These are phyloP conservation scores for Tuber calosporum DNA, from an alignment of 495 filamentous ascomycete species.

Conservation along the genomic window DNA sequence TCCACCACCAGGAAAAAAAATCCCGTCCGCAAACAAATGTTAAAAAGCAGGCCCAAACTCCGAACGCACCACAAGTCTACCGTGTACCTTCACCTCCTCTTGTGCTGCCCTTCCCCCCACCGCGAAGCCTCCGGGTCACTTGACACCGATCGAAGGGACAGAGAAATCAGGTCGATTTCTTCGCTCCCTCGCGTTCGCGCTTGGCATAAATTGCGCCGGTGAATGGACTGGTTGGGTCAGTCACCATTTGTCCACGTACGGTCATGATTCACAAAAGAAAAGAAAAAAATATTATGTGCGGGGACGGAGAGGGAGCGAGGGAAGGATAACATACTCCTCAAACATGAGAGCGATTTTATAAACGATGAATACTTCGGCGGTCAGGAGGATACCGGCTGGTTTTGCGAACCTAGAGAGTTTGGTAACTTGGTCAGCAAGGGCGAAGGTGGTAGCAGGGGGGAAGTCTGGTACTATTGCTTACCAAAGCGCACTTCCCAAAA, in stretches of 20 bases:
- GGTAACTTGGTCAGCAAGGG: neutral
- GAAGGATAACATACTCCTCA: constrained; percentile 63
- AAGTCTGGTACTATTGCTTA: neutral
- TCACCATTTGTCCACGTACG: constrained; percentile 9
- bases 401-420: constrained; percentile 54
- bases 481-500: constrained; percentile 79
- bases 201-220: constrained; percentile 90
- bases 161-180: constrained; percentile 32
- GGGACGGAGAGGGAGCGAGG: neutral
- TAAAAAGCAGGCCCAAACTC: neutral
- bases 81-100: neutral
- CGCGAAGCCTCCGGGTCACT: neutral
- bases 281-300: neutral
- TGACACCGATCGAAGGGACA: neutral
- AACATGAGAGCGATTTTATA: constrained; percentile 79
- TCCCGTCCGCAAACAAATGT: neutral
- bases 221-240: constrained; percentile 59
- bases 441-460: neutral
- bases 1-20: neutral
- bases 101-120: neutral
- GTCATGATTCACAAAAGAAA: constrained; percentile 3
- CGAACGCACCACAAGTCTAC: neutral
- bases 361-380: constrained; percentile 62
- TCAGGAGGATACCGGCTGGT: constrained; percentile 77
- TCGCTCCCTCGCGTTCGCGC: constrained; percentile 57